A percentile compares a stretch with the other conserved stretches of the same genome.
Evolutionary conservation across 2,329 filamentous ascomycete species (phyloP).

Genomic region (Colletotrichum sp.): DNA sequence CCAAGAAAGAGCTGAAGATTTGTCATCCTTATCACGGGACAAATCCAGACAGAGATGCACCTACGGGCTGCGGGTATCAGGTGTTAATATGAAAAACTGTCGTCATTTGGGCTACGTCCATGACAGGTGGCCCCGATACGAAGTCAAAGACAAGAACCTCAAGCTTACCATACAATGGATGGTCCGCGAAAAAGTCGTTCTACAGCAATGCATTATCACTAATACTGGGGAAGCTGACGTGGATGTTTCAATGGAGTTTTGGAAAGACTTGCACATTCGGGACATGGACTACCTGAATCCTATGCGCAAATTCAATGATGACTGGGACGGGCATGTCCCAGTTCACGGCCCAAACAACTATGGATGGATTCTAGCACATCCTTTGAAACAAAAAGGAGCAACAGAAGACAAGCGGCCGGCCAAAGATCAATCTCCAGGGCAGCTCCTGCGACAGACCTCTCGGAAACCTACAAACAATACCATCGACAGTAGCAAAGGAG

Average conservation of each 20-base stretch:
- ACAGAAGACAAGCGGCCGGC: rapidly evolving
- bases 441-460: background rate
- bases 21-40: rapidly evolving
- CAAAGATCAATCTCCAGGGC: background rate
- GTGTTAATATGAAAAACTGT: rapidly evolving
- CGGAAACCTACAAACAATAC: rapidly evolving
- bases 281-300: background rate
- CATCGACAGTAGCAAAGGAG: background rate
- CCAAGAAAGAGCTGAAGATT: background rate
- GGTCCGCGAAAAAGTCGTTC: background rate
- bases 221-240: background rate
- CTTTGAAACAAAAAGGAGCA: rapidly evolving
- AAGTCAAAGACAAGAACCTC: background rate
- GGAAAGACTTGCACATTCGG: background rate
- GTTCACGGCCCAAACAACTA: background rate
- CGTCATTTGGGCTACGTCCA: background rate
- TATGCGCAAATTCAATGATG: background rate
- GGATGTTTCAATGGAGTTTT: background rate
- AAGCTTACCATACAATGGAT: background rate
- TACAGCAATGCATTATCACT: background rate
- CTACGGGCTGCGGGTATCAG: background rate
- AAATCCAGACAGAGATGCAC: background rate
- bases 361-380: background rate
- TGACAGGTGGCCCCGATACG: background rate
- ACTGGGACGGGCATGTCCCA: background rate